Evolutionary conservation across 352 stramenopile genomes (phyloP).

Genomic region (Aphanomyces euteiches): DNA sequence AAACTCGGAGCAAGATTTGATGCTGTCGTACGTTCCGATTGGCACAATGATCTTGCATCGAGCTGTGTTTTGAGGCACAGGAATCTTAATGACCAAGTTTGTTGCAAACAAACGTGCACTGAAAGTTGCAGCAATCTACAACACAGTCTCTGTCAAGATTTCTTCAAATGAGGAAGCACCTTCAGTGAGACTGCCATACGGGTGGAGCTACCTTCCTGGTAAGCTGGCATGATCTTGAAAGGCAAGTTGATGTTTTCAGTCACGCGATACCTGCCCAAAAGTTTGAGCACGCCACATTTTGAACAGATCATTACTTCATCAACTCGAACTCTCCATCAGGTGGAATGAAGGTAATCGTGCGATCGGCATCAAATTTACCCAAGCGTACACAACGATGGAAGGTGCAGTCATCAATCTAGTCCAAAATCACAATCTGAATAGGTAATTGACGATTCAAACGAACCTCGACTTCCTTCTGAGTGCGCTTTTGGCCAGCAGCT

Average conservation of each 20-base stretch:
- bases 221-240: constrained; percentile 97
- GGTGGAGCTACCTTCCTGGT: constrained; percentile 91
- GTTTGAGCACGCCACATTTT: not conserved
- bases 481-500: constrained; percentile 65
- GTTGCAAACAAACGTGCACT: constrained; percentile 94
- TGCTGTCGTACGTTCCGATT: constrained; percentile 65
- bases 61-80: constrained; percentile 94
- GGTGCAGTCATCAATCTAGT: constrained; percentile 97
- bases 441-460: not conserved
- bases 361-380: constrained; percentile 97
- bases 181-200: constrained; percentile 78
- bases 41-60: constrained; percentile 93
- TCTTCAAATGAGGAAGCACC: constrained; percentile 8
- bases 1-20: not conserved
- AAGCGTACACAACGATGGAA: constrained; percentile 98
- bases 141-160: not conserved
- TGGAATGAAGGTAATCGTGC: constrained; percentile 97
- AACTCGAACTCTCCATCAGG: constrained; percentile 98
- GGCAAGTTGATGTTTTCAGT: constrained; percentile 97
- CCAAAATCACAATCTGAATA: constrained; percentile 31
- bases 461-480: constrained; percentile 65
- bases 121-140: constrained; percentile 87
- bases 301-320: constrained; percentile 77
- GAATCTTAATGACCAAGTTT: constrained; percentile 95
- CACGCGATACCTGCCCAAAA: constrained; percentile 69